phyloP scores from a whole-genome alignment of 2,329 filamentous ascomycete genomes.

The Trichoderma guizhouense region DNA sequence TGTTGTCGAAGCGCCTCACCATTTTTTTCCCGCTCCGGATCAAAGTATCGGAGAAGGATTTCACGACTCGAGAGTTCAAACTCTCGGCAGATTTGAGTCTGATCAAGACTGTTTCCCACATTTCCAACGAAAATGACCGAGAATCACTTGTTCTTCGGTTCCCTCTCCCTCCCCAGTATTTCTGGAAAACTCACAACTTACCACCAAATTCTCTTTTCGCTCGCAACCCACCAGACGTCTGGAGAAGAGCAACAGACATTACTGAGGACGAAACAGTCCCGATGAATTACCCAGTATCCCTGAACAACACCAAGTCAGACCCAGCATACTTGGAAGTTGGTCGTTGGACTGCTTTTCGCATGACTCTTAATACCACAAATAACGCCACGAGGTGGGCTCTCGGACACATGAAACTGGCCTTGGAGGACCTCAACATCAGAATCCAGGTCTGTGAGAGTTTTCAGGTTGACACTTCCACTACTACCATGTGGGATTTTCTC shows the following conservation, averaged over 20 bases:
- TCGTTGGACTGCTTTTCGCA: conserved; percentile 54
- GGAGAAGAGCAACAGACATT: conserved; percentile 50
- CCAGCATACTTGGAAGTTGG: conserved; percentile 41
- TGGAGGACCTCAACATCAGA: conserved; percentile 71
- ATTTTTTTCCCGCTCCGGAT: conserved; percentile 31
- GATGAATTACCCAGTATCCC: conserved; percentile 24
- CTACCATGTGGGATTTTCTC: conserved; percentile 32
- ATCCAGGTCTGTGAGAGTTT: conserved; percentile 45
- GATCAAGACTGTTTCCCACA: conserved; percentile 45
- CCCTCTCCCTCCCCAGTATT: conserved; percentile 48
- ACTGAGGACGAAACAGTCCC: conserved; percentile 33
- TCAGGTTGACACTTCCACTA: conserved; percentile 27
- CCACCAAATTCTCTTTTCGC: conserved; percentile 28
- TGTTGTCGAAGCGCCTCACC: conserved; percentile 28
- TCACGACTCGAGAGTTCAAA: conserved; percentile 35
- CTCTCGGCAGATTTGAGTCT: conserved; percentile 40
- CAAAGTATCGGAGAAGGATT: conserved; percentile 8
- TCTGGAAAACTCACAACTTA: conserved; percentile 34
- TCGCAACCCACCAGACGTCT: conserved; percentile 44
- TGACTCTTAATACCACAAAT: conserved; percentile 37
- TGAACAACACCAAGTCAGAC: background rate
- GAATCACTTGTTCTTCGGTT: conserved; percentile 44
- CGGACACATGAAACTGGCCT: conserved; percentile 45
- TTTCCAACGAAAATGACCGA: conserved; percentile 30
- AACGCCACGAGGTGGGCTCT: conserved; percentile 33